Evolutionary conservation across 805 yeast species (phyloP).

Genomic region (Candida endomychidarum): DNA sequence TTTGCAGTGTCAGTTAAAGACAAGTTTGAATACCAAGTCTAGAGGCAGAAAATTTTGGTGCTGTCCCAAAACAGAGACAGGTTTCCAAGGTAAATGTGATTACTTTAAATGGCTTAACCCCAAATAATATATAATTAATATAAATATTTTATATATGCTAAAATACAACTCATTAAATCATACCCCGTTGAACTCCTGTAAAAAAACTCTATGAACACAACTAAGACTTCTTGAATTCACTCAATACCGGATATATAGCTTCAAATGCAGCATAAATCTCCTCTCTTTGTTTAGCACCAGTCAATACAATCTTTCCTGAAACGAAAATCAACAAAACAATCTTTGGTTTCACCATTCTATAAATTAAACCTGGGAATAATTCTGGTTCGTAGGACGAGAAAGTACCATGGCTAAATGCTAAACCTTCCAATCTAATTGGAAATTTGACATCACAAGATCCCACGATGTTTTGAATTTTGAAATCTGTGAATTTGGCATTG

Average conservation of each 20-base stretch:
- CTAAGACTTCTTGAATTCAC: conserved; percentile 88
- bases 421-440: conserved; percentile 95
- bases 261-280: conserved; percentile 98
- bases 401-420: conserved; percentile 97
- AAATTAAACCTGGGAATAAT: conserved; percentile 94
- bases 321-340: conserved; percentile 94
- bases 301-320: conserved; percentile 93
- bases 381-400: conserved; percentile 99
- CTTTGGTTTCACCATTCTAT: conserved; percentile 99
- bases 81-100: conserved; percentile 18
- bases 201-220: not conserved
- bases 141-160: conserved; percentile 6
- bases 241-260: conserved; percentile 96
- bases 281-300: conserved; percentile 99
- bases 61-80: conserved; percentile 19
- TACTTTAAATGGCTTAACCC: conserved; percentile 20
- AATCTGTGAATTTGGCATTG: conserved; percentile 96
- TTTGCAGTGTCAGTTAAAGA: conserved; percentile 25
- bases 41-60: conserved; percentile 36
- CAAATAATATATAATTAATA: conserved; percentile 4
- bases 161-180: conserved; percentile 12
- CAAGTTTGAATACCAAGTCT: conserved; percentile 25
- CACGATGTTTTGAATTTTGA: conserved; percentile 96
- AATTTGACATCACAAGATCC: conserved; percentile 98
- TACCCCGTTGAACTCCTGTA: not conserved